Conservation (phyloP, 371 early-diverging fungal species). For the Nematocida major region DNA sequence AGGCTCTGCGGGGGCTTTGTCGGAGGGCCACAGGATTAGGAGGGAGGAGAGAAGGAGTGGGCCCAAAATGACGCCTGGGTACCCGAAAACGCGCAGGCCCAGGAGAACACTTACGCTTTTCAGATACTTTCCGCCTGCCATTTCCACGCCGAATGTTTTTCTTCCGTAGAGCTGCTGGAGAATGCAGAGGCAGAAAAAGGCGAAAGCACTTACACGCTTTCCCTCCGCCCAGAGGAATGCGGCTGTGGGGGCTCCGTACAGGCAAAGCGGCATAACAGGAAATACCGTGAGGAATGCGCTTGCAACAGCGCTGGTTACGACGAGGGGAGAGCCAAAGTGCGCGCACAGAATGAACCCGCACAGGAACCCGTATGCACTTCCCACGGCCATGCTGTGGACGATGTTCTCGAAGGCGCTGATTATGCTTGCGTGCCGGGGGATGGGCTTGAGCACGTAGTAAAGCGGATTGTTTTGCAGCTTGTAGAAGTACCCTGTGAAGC, state of each 20-base stretch:
- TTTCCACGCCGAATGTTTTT: not conserved
- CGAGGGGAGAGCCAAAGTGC: constrained; percentile 5
- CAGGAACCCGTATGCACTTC: constrained; percentile 1
- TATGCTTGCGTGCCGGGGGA: not conserved
- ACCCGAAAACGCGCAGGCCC: constrained; percentile 33
- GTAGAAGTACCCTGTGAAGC: not conserved
- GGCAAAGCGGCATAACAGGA: constrained; percentile 5
- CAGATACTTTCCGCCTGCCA: not conserved
- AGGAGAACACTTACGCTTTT: not conserved
- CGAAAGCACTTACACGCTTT: too few species aligned
- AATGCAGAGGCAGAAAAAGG: not conserved
- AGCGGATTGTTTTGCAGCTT: constrained; percentile 13
- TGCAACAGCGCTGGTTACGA: not conserved
- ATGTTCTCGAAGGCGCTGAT: not conserved
- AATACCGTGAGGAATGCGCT: constrained; percentile 6
- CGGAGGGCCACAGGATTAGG: constrained; percentile 1
- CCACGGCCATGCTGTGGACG: not conserved
- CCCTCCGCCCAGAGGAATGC: not conserved
- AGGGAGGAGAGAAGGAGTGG: constrained; percentile 30
- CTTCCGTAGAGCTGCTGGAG: not conserved
- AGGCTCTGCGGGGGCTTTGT: not conserved
- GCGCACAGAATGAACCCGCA: not conserved
- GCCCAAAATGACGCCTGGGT: constrained; percentile 27
- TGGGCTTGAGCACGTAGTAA: constrained; percentile 5
- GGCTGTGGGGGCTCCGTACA: constrained; percentile 2